A percentile compares a stretch with the other conserved stretches of the same genome.
These are phyloP conservation scores for Penicillium sp. DNA, from an alignment of 2,329 filamentous ascomycete species.

Conservation along the genomic window DNA sequence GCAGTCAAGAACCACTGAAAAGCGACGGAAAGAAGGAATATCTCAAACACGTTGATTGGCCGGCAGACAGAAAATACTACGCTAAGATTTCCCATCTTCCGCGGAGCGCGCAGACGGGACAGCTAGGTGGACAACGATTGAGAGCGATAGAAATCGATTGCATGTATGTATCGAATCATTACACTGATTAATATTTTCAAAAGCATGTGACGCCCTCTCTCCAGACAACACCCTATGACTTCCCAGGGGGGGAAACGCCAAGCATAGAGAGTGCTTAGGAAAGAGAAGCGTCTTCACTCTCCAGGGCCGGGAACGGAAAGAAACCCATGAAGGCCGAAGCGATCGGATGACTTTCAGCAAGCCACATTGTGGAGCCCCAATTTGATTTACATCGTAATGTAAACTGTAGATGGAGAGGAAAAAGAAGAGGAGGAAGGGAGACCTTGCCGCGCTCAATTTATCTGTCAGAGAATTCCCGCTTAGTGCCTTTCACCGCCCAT, in stretches of 20 bases:
- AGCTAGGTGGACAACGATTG: too few relatives aligned
- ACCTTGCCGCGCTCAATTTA: neutral
- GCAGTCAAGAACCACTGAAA: too few relatives aligned
- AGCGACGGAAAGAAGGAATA: too few relatives aligned
- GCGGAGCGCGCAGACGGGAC: too few relatives aligned
- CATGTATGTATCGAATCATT: too few relatives aligned
- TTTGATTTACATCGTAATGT: slow-evolving; percentile 21
- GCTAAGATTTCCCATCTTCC: too few relatives aligned
- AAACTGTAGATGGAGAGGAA: slow-evolving; percentile 23
- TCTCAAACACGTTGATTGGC: too few relatives aligned
- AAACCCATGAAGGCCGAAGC: slow-evolving; percentile 23
- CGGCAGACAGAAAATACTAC: too few relatives aligned
- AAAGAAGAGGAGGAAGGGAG: slow-evolving; percentile 4
- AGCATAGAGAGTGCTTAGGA: slow-evolving; percentile 21
- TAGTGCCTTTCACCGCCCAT: too few relatives aligned
- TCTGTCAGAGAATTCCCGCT: neutral
- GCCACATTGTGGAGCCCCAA: slow-evolving; percentile 27
- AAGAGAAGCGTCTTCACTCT: slow-evolving; percentile 23
- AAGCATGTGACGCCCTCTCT: slow-evolving; percentile 7
- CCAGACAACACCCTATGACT: slow-evolving; percentile 8
- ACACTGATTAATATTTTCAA: too few relatives aligned
- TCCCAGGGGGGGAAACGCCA: neutral
- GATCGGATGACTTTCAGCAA: slow-evolving; percentile 25
- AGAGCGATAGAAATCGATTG: too few relatives aligned
- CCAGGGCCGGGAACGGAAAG: slow-evolving; percentile 28